Evolutionary conservation across 1,139 yeast genomes (phyloP).

Genomic region (Debaryomyces sp.): DNA sequence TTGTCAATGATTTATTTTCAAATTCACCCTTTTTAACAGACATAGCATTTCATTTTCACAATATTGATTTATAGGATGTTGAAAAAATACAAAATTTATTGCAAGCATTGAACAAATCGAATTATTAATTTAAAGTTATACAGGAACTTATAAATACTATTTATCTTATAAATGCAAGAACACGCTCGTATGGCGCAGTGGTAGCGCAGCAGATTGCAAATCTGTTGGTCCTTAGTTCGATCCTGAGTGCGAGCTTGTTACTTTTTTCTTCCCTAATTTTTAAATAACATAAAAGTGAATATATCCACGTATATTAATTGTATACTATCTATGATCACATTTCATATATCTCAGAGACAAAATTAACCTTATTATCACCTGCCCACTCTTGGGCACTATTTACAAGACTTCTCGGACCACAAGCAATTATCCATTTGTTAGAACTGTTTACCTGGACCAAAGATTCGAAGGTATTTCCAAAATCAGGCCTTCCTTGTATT

Average conservation of each 20-base stretch:
- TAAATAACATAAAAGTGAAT: neutral
- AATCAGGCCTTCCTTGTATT: constrained; percentile 43
- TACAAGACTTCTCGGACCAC: constrained; percentile 66
- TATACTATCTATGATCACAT: constrained; percentile 21
- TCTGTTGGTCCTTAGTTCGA: constrained; percentile 59
- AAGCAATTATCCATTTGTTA: constrained; percentile 62
- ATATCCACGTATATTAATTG: too few species aligned
- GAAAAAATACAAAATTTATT: neutral
- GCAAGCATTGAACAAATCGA: neutral
- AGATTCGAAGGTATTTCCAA: constrained; percentile 30
- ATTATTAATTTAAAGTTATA: neutral
- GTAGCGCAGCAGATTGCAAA: constrained; percentile 61
- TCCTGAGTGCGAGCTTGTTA: constrained; percentile 48
- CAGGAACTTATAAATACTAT: neutral
- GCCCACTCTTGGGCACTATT: constrained; percentile 51
- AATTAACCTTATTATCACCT: constrained; percentile 32
- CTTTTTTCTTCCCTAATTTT: constrained; percentile 6
- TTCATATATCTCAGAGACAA: constrained; percentile 47
- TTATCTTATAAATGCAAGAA: neutral
- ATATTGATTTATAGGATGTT: neutral
- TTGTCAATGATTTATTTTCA: neutral
- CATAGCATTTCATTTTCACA: constrained; percentile 6
- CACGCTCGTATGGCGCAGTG: constrained; percentile 55
- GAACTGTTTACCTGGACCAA: constrained; percentile 30
- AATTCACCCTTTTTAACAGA: constrained; percentile 7